Base-by-base conservation (phyloP, 2,329 filamentous ascomycete genomes). In the Geoglossum cookeanum region DNA sequence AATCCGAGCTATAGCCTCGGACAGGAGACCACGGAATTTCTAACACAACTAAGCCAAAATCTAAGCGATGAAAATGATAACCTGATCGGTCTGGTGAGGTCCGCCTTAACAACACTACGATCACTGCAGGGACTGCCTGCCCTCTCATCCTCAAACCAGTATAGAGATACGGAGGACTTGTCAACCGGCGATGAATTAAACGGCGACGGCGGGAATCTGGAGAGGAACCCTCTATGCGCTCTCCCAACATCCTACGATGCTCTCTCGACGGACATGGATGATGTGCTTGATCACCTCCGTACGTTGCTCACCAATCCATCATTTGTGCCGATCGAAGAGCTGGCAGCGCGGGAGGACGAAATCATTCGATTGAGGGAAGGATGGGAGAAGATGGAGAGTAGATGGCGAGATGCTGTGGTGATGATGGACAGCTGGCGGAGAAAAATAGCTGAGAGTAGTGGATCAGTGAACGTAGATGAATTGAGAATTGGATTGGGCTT, bases 401-500 rank as follows among this genome's bases (percentile, higher is more conserved):
- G 89, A 55, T 95, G 92, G 88, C 83, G 81, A 62, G 91, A 97
- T 66, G 87, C 92, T 0, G 83, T 97, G 11, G 78, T 81, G 39
- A 80, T 98, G 71, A 94, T 98, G 74, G 87, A 96, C 62, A 83
- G 85, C 37, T 97, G 92, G 91, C 83, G 90, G 60, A 84, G 81
- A 67, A 79, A 87, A 47, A 88, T 95, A 79, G 80, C 79, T 15
- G 76, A 76, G 55, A 82, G 78, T 61, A 84, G 84, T 4, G 78
- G 81, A 59, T 80, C 83, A 0, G 79, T 91, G 62, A 82, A 86
- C 63, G 67, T 76, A 17, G 73, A 76, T 15, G 75, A 75, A 60
- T 65, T 76, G 44, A 55, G 83, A 57, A 79, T 82, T 59, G 81
- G 84, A 63, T 68, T 84, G 85, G 1, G 65, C 75, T 42, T 71